phyloP scores from a whole-genome alignment of 345 rosid genomes.

The Acer yangbiense region DNA sequence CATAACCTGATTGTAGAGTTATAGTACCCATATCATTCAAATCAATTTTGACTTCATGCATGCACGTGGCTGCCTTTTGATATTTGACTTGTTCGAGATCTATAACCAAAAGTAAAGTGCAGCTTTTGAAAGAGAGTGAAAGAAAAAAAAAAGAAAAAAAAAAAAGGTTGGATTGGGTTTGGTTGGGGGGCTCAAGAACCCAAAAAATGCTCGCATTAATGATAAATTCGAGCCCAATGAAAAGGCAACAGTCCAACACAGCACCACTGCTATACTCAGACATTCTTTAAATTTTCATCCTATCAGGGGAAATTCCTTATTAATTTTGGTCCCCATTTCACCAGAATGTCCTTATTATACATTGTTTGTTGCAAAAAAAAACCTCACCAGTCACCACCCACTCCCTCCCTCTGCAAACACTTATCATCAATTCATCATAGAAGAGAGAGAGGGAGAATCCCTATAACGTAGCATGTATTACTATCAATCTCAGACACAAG shows the following conservation, averaged over 20 bases:
- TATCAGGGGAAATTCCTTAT: neutral
- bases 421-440: neutral
- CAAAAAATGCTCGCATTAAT: constrained; percentile 46
- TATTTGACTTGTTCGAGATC: neutral
- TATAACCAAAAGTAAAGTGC: neutral
- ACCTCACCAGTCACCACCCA: neutral
- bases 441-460: neutral
- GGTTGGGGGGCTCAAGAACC: constrained; percentile 30
- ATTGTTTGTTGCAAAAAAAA: constrained; percentile 9
- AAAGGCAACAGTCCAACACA: constrained; percentile 6
- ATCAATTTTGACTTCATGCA: neutral
- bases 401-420: neutral
- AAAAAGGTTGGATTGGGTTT: neutral
- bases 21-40: no score
- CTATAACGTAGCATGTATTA: constrained; percentile 13
- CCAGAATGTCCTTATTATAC: constrained; percentile 3
- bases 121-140: neutral
- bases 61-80: neutral
- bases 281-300: constrained; percentile 33
- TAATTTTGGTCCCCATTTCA: constrained; percentile 12
- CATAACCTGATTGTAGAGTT: neutral
- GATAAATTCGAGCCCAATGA: constrained; percentile 12
- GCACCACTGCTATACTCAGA: constrained; percentile 20
- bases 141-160: neutral
- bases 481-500: constrained; percentile 20